These are phyloP conservation scores for Tetrahymena thermophila DNA, from an alignment of 73 alveolate species.

Conservation along the genomic window DNA sequence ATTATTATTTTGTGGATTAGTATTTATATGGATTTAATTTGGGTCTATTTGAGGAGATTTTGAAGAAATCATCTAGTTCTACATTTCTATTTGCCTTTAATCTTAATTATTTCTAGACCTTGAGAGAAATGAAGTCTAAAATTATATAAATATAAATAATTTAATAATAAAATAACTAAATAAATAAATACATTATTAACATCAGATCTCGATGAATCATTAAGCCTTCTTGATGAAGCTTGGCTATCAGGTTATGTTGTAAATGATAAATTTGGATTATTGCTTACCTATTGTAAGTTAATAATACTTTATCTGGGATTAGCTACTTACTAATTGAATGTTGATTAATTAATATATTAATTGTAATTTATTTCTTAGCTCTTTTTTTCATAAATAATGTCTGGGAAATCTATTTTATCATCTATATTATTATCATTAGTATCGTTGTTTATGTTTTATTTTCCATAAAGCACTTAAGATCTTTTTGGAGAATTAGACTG, in stretches of 20 bases:
- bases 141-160: background rate
- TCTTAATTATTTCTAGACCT: background rate
- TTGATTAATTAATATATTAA: too few relatives aligned
- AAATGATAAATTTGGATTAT: background rate
- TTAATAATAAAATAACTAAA: background rate
- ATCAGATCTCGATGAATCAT: background rate
- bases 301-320: background rate
- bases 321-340: too few relatives aligned
- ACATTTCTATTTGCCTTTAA: background rate
- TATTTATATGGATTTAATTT: too few relatives aligned
- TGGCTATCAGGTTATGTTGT: background rate
- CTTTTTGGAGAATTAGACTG: background rate
- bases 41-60: background rate
- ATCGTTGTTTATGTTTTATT: background rate
- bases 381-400: too few relatives aligned
- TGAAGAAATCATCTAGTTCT: background rate
- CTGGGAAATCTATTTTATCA: background rate
- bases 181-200: background rate
- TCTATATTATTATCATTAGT: too few relatives aligned
- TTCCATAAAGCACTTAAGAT: background rate
- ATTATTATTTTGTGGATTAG: background rate
- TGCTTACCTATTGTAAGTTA: background rate
- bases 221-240: background rate
- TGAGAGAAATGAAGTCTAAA: background rate
- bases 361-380: background rate